These are phyloP conservation scores for Ganoderma resinaceum DNA, from an alignment of 1,284 basidiomycete species.

Conservation along the genomic window DNA sequence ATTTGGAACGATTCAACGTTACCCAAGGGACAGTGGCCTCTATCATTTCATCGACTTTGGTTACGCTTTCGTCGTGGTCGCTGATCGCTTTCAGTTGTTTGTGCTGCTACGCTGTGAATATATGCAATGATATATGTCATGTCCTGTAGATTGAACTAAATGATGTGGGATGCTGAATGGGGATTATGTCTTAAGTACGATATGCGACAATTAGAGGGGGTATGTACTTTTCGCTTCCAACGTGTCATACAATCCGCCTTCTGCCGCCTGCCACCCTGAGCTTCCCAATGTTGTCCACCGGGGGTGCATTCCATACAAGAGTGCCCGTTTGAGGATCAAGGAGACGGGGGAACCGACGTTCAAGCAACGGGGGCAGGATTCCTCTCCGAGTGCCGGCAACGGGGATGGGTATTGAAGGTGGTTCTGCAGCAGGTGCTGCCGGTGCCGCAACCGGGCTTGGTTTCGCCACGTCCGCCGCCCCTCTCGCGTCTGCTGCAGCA, in stretches of 20 bases:
- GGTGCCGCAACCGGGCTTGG: background rate
- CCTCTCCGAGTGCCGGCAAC: slow-evolving; percentile 40
- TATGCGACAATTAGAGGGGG: slow-evolving; percentile 13
- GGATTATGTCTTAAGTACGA: slow-evolving; percentile 26
- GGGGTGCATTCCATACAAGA: slow-evolving; percentile 73
- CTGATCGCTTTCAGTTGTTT: slow-evolving; percentile 5
- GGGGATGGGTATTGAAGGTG: slow-evolving; percentile 15
- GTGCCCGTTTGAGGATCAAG: slow-evolving; percentile 68
- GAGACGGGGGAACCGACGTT: slow-evolving; percentile 53
- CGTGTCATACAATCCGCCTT: slow-evolving; percentile 16
- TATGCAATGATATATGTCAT: slow-evolving; percentile 4
- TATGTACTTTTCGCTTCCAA: slow-evolving; percentile 23
- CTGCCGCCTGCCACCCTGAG: slow-evolving; percentile 31
- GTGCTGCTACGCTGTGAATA: slow-evolving; percentile 10
- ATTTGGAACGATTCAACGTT: slow-evolving; percentile 11
- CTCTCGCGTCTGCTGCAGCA: slow-evolving; percentile 29
- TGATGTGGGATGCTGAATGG: slow-evolving; percentile 13
- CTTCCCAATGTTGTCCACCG: slow-evolving; percentile 63
- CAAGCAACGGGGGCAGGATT: slow-evolving; percentile 54
- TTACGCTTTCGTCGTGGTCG: slow-evolving; percentile 10
- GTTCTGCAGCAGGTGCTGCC: background rate
- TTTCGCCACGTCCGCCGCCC: slow-evolving; percentile 19
- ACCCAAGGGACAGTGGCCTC: slow-evolving; percentile 6
- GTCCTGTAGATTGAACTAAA: background rate
- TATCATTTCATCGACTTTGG: slow-evolving; percentile 14